phyloP scores from a whole-genome alignment of 306 rosid genomes.

The Begonia masoniana region DNA sequence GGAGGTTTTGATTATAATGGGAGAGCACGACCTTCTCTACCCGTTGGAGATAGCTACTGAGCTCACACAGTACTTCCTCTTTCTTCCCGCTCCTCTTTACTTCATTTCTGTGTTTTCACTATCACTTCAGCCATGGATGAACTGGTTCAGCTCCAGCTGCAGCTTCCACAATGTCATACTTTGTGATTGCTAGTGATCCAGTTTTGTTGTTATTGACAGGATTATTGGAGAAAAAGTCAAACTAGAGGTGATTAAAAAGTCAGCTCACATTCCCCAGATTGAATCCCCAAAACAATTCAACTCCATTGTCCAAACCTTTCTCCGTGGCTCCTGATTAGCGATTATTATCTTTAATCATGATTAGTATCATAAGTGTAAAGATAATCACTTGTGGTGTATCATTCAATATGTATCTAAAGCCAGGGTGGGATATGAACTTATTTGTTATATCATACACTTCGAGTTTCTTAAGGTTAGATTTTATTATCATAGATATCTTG shows the following conservation, averaged over 20 bases:
- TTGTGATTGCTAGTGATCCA: too few relatives aligned
- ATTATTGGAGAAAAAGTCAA: slow-evolving; percentile 42
- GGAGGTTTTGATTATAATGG: slow-evolving; percentile 85
- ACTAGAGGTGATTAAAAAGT: slow-evolving; percentile 52
- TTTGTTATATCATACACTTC: too few relatives aligned
- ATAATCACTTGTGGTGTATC: too few relatives aligned
- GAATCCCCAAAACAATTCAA: slow-evolving; percentile 57
- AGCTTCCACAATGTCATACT: too few relatives aligned
- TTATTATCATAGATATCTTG: too few relatives aligned
- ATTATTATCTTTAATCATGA: neutral
- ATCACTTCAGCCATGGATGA: neutral
- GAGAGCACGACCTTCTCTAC: slow-evolving; percentile 61
- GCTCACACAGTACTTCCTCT: slow-evolving; percentile 44
- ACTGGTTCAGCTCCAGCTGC: too few relatives aligned
- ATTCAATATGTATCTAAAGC: too few relatives aligned
- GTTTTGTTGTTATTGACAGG: slow-evolving; percentile 22
- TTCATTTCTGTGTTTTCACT: neutral
- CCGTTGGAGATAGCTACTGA: slow-evolving; percentile 57
- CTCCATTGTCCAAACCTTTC: slow-evolving; percentile 38
- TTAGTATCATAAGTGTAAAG: too few relatives aligned
- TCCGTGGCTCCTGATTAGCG: slow-evolving; percentile 13
- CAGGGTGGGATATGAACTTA: too few relatives aligned
- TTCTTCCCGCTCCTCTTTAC: neutral
- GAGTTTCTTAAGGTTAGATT: too few relatives aligned
- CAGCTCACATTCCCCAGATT: slow-evolving; percentile 71